Evolutionary conservation across 495 filamentous ascomycete genomes (phyloP), one percentile per base, ranked within the genome.

Genomic region (Hypoxylon trugodes): DNA sequence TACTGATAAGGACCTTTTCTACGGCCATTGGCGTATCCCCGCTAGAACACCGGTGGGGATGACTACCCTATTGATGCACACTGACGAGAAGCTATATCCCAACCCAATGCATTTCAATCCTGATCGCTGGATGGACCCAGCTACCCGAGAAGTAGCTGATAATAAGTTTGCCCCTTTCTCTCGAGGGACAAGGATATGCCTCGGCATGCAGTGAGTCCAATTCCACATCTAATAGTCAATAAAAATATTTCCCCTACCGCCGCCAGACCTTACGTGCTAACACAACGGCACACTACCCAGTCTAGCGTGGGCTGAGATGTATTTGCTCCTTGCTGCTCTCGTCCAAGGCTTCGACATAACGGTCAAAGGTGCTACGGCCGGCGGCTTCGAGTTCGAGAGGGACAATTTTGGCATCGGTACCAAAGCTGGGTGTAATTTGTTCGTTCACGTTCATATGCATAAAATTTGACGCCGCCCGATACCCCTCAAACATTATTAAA

Each of bases 21-120:
- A 76, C 56, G 52, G 59, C 9, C 65, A 79, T 6, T 84, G 80
- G 79, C 59, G 59, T 6, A 82, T 84, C 41, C 81, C 80, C 6
- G 59, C 74, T 1, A 78, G 78, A 4, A 70, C 67, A 21, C 64
- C 71, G 8, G 60, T 71, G 3, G 63, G 66, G 9, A 77, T 77
- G 74, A 70, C 74, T 4, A 55, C 66, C 2, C 46, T 75, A 6
- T 35, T 75, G 4, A 59, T 79, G 54, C 74, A 76, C 24, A 57
- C 28, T 5, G 69, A 72, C 22, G 67, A 70, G 25, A 59, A 45
- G 10, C 2, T 69, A 12, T 74, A 69, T 52, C 76, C 74, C 1
- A 59, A 78, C 26, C 67, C 74, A 2, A 53, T 54, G 28, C 21
- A 16, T 4, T 79, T 77, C 56, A 49, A 68, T 6, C 78, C 76